Evolutionary conservation across 345 rosid genomes (phyloP), one percentile per base, ranked within the genome.

Genomic region (Anastatica hierochuntica): DNA sequence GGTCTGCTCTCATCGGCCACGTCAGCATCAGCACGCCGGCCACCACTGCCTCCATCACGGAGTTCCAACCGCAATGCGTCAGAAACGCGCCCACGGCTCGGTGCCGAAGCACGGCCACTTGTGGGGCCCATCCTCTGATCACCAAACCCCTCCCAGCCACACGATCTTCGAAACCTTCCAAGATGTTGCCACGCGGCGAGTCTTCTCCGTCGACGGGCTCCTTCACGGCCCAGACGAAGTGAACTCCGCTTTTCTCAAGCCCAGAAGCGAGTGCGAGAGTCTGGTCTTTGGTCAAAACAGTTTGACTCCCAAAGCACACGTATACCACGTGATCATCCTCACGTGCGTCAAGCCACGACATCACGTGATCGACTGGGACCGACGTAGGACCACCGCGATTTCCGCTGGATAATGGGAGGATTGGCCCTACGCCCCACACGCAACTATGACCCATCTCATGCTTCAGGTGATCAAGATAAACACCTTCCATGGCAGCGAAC

Each of bases 31-130:
- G 39, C 26, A 84, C 80, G 0, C 88, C 84, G 0, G 73, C 77
- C 0, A 62, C 70, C 0, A 79, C 14, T 5, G 72, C 78, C 29
- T 85, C 95, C 0, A 85, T 18, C 10, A 67, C 66, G 3, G 86
- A 84, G 64, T 81, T 81, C 84, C 94, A 84, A 16, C 88, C 84
- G 13, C 84, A 84, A 21, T 81, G 86, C 16, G 84, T 81, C 59
- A 81, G 21, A 68, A 79, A 82, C 42, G 74, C 76, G 0, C 81
- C 86, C 10, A 82, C 82, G 0, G 80, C 78, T n/a, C 58, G 14
- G 53, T 81, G 88, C 7, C 45, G 57, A 26, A 77, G 44, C 36
- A 81, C 66, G 38, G 45, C 8, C 4, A 77, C 66, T 16, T 81
- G 84, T 5, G 84, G 82, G 0, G 77, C 79, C 88, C 84, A 84